Percentiles rank a stretch among this genome's conserved stretches.
Conservation (phyloP, 2,329 filamentous ascomycete species). For the Fusarium sp. region DNA sequence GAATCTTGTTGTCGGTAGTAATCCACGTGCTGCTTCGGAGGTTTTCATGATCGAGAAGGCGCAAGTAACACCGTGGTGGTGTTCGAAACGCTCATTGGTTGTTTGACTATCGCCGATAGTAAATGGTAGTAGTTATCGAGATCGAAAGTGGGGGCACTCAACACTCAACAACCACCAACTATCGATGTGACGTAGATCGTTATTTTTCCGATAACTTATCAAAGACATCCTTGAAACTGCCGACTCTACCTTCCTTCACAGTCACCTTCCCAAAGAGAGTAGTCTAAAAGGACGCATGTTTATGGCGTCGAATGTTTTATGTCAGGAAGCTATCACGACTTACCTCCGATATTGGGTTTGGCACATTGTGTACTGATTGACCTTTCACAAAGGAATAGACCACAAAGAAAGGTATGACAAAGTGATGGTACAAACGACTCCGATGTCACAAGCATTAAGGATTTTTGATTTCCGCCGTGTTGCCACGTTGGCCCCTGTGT, state of each 20-base stretch:
- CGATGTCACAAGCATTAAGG: background rate
- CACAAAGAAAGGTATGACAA: background rate
- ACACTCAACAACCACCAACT: background rate
- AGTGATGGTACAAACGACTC: background rate
- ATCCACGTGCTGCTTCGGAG: slow-evolving; percentile 24
- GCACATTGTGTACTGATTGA: background rate
- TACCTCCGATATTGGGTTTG: background rate
- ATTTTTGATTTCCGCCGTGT: background rate
- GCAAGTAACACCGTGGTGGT: slow-evolving; percentile 16
- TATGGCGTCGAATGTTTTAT: background rate
- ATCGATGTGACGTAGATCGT: background rate
- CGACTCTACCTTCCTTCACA: background rate
- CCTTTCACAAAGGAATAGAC: background rate
- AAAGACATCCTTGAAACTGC: background rate
- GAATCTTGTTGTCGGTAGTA: slow-evolving; percentile 17
- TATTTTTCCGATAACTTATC: background rate
- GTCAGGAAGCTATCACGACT: background rate
- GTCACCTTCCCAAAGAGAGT: background rate
- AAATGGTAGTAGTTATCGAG: slow-evolving; percentile 18
- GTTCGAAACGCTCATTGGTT: slow-evolving; percentile 22
- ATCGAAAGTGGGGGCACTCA: slow-evolving; percentile 5
- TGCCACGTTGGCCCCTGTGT: background rate
- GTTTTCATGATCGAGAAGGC: background rate
- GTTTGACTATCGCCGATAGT: background rate
- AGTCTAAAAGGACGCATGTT: accelerated